These are phyloP conservation scores for Lipomyces chichibuensis DNA, from an alignment of 805 yeast species.

Conservation along the genomic window DNA sequence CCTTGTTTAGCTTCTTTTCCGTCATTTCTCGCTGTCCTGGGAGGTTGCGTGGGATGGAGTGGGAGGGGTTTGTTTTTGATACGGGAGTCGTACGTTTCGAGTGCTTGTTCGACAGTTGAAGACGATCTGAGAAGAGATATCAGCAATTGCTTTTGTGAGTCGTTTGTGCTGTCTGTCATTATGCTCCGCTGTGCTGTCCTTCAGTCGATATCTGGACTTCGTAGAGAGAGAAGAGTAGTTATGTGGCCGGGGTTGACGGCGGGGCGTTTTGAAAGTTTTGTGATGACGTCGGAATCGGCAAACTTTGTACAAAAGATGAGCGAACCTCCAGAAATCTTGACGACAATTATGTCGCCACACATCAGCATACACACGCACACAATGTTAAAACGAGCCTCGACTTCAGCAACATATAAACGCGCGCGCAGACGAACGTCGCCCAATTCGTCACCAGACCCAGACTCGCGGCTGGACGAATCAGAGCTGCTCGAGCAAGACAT, in stretches of 20 bases:
- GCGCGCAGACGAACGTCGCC: not conserved
- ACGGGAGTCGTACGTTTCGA: constrained; percentile 13
- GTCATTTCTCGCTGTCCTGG: not conserved
- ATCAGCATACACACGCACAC: too few species aligned
- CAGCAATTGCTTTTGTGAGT: not conserved
- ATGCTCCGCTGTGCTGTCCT: not conserved
- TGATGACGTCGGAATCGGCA: not conserved
- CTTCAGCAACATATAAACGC: constrained; percentile 8
- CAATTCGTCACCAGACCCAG: not conserved
- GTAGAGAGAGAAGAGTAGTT: too few species aligned
- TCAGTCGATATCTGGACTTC: not conserved
- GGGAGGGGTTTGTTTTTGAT: constrained; percentile 22
- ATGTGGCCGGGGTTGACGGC: not conserved
- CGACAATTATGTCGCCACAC: too few species aligned
- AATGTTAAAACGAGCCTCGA: constrained; percentile 2
- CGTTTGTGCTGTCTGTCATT: not conserved
- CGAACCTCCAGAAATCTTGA: too few species aligned
- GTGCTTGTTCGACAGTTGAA: constrained; percentile 11
- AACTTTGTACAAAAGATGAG: too few species aligned
- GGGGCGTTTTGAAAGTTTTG: not conserved
- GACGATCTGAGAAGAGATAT: constrained; percentile 3
- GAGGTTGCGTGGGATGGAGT: constrained; percentile 20
- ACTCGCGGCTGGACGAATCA: constrained; percentile 5
- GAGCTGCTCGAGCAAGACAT: constrained; percentile 31
- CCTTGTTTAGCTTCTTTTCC: not conserved